These are phyloP conservation scores for Citrus unshiu DNA, from an alignment of 345 rosid species.

Conservation along the genomic window DNA sequence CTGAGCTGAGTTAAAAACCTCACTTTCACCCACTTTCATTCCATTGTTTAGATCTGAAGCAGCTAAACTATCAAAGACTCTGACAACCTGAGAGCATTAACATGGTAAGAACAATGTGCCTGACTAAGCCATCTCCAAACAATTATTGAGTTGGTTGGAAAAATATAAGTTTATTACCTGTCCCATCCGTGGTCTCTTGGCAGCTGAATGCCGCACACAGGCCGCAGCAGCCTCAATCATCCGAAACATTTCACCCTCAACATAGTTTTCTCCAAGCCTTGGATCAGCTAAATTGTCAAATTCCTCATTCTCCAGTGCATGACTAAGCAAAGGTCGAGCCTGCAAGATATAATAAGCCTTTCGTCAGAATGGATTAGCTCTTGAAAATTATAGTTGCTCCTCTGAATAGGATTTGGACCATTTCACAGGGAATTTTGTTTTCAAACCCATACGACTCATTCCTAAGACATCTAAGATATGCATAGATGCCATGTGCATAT, in stretches of 20 bases:
- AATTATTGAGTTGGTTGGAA: background rate
- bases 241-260: conserved; percentile 63
- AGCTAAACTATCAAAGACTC: conserved; percentile 73
- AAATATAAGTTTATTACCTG: conserved; percentile 46
- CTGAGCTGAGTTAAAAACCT: conserved; percentile 63
- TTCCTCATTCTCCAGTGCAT: conserved; percentile 59
- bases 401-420: background rate
- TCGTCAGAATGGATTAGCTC: conserved; percentile 2
- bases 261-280: conserved; percentile 59
- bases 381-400: background rate
- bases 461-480: background rate
- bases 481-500: background rate
- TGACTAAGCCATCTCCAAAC: background rate
- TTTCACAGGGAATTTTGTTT: background rate
- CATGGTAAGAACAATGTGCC: conserved; percentile 4
- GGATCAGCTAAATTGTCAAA: conserved; percentile 69
- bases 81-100: conserved; percentile 57
- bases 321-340: conserved; percentile 91
- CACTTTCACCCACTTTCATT: conserved; percentile 90
- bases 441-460: background rate
- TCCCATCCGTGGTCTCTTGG: conserved; percentile 90
- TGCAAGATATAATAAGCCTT: conserved; percentile 21
- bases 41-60: conserved; percentile 75
- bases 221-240: conserved; percentile 94
- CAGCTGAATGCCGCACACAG: conserved; percentile 84